These are phyloP conservation scores for Hsuehochloa calcarea DNA, from an alignment of 176 grass and related monocot species.

Conservation along the genomic window DNA sequence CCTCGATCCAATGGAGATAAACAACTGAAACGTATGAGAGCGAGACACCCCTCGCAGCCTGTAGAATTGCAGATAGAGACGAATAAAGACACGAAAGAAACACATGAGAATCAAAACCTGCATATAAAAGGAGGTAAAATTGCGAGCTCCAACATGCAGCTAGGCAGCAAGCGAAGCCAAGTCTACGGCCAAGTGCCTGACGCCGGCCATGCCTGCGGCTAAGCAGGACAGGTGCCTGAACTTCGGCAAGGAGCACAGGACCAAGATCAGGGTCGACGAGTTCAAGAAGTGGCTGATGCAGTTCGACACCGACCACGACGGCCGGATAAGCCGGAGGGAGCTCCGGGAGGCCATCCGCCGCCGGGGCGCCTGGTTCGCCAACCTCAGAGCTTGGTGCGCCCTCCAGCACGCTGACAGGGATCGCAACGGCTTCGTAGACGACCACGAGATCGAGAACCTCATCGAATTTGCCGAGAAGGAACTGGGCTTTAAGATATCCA, in stretches of 20 bases:
- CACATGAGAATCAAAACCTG: background rate
- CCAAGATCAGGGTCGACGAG: slow-evolving; percentile 28
- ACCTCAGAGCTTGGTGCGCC: background rate
- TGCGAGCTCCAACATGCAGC: background rate
- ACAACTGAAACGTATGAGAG: no score
- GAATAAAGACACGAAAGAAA: background rate
- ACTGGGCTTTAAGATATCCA: slow-evolving; percentile 43
- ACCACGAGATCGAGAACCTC: slow-evolving; percentile 49
- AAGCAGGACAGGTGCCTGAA: background rate
- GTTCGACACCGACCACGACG: slow-evolving; percentile 52
- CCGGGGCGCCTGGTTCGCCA: slow-evolving; percentile 31
- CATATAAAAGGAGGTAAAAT: background rate
- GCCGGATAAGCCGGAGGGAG: slow-evolving; percentile 46
- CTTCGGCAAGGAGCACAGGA: slow-evolving; percentile 18
- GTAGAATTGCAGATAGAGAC: background rate
- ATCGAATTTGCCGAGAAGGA: slow-evolving; percentile 43
- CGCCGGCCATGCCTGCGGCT: background rate
- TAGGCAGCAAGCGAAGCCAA: background rate
- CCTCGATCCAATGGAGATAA: no score
- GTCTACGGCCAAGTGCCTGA: background rate
- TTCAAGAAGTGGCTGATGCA: slow-evolving; percentile 59
- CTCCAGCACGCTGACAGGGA: slow-evolving; percentile 36
- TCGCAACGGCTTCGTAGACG: slow-evolving; percentile 50
- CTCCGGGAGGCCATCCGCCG: slow-evolving; percentile 53
- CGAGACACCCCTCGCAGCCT: background rate